These are phyloP conservation scores for Suillus bovinus DNA, from an alignment of 768 basidiomycete genomes.

Conservation along the genomic window DNA sequence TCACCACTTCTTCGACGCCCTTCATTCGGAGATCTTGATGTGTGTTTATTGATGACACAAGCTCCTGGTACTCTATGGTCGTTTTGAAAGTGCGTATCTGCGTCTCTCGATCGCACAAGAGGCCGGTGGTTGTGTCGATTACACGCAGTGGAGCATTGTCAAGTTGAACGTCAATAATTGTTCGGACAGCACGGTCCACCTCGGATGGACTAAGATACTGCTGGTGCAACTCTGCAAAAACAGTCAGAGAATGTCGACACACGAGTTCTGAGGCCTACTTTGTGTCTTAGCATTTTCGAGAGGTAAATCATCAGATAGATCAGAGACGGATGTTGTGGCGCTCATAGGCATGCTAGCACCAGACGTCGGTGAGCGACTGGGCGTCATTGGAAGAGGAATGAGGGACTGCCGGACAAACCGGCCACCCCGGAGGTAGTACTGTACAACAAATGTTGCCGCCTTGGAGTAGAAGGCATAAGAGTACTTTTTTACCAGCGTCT, in stretches of 20 bases:
- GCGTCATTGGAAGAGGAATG: slow-evolving; percentile 63
- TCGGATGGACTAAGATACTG: background rate
- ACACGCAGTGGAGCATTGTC: too few relatives aligned
- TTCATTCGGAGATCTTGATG: too few relatives aligned
- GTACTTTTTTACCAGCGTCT: slow-evolving; percentile 98
- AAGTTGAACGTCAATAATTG: too few relatives aligned
- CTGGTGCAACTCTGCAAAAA: background rate
- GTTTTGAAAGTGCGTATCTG: background rate
- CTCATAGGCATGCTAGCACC: slow-evolving; percentile 74
- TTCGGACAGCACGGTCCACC: too few relatives aligned
- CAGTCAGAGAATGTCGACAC: background rate
- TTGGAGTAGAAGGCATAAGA: slow-evolving; percentile 96
- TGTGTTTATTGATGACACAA: too few relatives aligned
- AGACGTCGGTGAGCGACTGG: slow-evolving; percentile 44
- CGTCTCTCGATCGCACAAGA: background rate
- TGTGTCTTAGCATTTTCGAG: slow-evolving; percentile 28
- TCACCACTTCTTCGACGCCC: too few relatives aligned
- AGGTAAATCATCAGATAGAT: slow-evolving; percentile 82
- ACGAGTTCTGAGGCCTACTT: background rate
- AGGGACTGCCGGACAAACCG: slow-evolving; percentile 57
- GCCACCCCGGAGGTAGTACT: slow-evolving; percentile 90
- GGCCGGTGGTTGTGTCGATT: background rate
- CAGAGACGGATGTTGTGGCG: slow-evolving; percentile 72
- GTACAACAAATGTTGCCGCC: slow-evolving; percentile 89
- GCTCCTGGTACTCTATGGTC: background rate